These are phyloP conservation scores for Leccinum pellstonianum DNA, from an alignment of 768 basidiomycete genomes.

Conservation along the genomic window DNA sequence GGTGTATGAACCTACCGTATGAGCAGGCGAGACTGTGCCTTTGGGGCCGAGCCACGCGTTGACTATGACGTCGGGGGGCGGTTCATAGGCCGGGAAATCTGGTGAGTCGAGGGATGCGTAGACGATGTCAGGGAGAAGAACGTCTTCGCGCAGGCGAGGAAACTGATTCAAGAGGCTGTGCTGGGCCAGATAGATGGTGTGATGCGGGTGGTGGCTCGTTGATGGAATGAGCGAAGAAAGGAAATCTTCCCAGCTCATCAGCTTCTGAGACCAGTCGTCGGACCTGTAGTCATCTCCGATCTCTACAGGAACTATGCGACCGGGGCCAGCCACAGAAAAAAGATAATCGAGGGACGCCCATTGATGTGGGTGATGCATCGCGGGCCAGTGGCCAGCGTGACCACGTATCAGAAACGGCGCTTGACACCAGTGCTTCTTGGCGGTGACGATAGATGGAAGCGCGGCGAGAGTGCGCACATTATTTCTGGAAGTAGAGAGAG, in stretches of 20 bases:
- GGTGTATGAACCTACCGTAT: slow-evolving; percentile 58
- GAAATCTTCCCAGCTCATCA: slow-evolving; percentile 80
- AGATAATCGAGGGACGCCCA: slow-evolving; percentile 79
- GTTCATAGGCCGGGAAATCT: slow-evolving; percentile 49
- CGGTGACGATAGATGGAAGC: slow-evolving; percentile 59
- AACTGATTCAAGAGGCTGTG: slow-evolving; percentile 86
- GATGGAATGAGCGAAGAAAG: slow-evolving; percentile 44
- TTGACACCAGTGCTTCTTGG: slow-evolving; percentile 43
- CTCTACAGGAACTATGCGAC: slow-evolving; percentile 88
- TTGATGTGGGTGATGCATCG: slow-evolving; percentile 53
- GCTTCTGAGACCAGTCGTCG: slow-evolving; percentile 75
- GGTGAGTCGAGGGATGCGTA: slow-evolving; percentile 58
- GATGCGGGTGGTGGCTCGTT: slow-evolving; percentile 18
- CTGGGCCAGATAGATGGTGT: slow-evolving; percentile 82
- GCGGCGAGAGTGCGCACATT: slow-evolving; percentile 41
- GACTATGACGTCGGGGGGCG: slow-evolving; percentile 64
- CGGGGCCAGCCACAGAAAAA: slow-evolving; percentile 66
- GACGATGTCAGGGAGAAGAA: slow-evolving; percentile 85
- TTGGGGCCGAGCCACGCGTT: slow-evolving; percentile 84
- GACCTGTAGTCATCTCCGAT: slow-evolving; percentile 81
- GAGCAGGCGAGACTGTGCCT: slow-evolving; percentile 83
- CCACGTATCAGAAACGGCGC: slow-evolving; percentile 73
- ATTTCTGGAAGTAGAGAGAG: slow-evolving; percentile 14
- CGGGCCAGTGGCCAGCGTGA: slow-evolving; percentile 75
- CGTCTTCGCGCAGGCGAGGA: slow-evolving; percentile 70